Evolutionary conservation across 2,329 filamentous ascomycete species (phyloP), one percentile per base, ranked within the genome.

Genomic region (Pseudogymnoascus sp.): DNA sequence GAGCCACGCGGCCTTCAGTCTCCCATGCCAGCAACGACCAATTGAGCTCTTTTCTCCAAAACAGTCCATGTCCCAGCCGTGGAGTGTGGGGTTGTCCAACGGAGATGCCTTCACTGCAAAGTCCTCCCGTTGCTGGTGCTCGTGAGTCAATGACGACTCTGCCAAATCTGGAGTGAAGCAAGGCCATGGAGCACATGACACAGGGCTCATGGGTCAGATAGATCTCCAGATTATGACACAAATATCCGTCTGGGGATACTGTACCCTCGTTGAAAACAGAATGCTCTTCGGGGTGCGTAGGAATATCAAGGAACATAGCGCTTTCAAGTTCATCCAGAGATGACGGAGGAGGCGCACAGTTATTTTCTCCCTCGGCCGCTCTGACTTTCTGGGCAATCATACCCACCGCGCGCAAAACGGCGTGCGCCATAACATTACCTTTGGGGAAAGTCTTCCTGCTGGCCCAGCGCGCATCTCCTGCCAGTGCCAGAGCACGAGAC

Each of bases 171-270:
- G 93, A 97, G 72, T 97, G 92, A 21, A 97, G 80, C 68, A 97
- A 88, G 1, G 90, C 94, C 94, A 97, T 97, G 36, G 89, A 91
- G 75, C 94, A 99, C 84, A 96, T 95, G 63, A 96, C 84, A 72
- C 94, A 99, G 4, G 94, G 94, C 75, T 99, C 94, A 71, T 97
- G 92, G 1, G 92, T 96, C 64, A 95, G 80, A 76, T 97, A 97
- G 62, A 99, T 83, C 74, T 97, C 93, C 31, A 99, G 82, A 61
- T 91, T 90, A 67, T 96, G 91, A 75, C 93, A 97, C 17, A 99
- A 84, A 73, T 99, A 99, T 60, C 93, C 93, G 67, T 91, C 89
- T 33, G 84, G 82, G 66, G 80, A 83, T 40, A 82, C 83, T 69
- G 87, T 88, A 68, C 86, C 85, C 68, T 83, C 76, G 58, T 79